Evolutionary conservation across 2,329 filamentous ascomycete species (phyloP).

Genomic region (Venturia asperata): DNA sequence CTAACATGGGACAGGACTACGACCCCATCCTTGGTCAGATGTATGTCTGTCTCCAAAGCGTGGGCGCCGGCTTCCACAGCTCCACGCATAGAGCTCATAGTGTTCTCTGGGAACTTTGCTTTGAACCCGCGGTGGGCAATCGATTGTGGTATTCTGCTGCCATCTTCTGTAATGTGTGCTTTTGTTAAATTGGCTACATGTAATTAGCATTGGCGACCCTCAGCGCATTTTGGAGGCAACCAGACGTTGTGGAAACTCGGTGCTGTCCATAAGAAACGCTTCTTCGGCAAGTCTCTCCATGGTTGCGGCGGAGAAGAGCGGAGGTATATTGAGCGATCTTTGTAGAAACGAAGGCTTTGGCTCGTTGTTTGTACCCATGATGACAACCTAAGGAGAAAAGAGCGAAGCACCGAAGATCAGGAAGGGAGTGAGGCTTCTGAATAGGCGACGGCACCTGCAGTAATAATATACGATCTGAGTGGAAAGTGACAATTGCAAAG

Average conservation of each 20-base stretch:
- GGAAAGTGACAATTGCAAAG: background rate
- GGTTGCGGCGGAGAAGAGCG: background rate
- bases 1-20: constrained; percentile 77
- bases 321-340: constrained; percentile 6
- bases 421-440: background rate
- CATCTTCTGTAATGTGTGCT: constrained; percentile 31
- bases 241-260: constrained; percentile 5
- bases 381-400: background rate
- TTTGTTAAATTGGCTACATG: constrained; percentile 30
- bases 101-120: constrained; percentile 74
- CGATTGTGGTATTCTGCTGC: constrained; percentile 53
- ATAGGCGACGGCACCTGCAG: background rate
- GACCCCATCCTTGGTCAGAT: constrained; percentile 72
- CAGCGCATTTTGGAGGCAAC: background rate
- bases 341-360: background rate
- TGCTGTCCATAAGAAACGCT: background rate
- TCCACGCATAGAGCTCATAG: constrained; percentile 67
- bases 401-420: background rate
- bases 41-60: constrained; percentile 82
- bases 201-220: background rate
- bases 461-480: background rate
- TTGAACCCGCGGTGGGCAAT: constrained; percentile 79
- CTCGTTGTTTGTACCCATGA: background rate
- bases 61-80: constrained; percentile 69
- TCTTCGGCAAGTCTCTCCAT: constrained; percentile 13